Evolutionary conservation across 148 eudicot species (phyloP).

Genomic region (Chenopodium suecicum): DNA sequence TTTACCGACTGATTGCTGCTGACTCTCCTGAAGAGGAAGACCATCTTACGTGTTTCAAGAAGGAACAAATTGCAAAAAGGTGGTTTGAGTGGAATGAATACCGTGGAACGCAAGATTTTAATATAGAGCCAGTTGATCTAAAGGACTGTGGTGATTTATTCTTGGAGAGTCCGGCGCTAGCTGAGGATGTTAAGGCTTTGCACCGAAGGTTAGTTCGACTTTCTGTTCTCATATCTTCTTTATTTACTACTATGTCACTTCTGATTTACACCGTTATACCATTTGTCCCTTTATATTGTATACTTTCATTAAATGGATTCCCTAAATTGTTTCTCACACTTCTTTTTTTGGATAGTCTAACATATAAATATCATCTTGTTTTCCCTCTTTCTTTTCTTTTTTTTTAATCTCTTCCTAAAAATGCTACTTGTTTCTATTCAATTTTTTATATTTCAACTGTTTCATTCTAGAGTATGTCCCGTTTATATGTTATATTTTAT

Average conservation of each 20-base stretch:
- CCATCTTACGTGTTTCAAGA: conserved; percentile 68
- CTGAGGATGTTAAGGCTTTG: conserved; percentile 58
- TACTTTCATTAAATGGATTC: background rate
- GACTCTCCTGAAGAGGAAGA: conserved; percentile 84
- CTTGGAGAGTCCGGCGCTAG: conserved; percentile 50
- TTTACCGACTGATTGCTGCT: conserved; percentile 72
- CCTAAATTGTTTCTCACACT: background rate
- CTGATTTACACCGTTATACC: background rate
- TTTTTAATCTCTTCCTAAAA: background rate
- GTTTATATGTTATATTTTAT: background rate
- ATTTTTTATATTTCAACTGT: background rate
- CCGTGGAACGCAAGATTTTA: conserved; percentile 47
- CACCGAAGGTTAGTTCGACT: conserved; percentile 54
- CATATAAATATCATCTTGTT: background rate
- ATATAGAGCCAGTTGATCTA: conserved; percentile 52
- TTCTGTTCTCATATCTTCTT: background rate
- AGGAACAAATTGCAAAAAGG: conserved; percentile 81
- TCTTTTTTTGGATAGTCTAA: background rate
- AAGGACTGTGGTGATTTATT: conserved; percentile 62
- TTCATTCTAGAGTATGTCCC: background rate
- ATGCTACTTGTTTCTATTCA: background rate
- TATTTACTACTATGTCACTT: background rate
- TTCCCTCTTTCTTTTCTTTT: too few species aligned
- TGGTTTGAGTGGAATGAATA: conserved; percentile 91
- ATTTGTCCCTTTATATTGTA: background rate